Conservation (phyloP, 768 basidiomycete species). For the Panaeolus papilionaceus region DNA sequence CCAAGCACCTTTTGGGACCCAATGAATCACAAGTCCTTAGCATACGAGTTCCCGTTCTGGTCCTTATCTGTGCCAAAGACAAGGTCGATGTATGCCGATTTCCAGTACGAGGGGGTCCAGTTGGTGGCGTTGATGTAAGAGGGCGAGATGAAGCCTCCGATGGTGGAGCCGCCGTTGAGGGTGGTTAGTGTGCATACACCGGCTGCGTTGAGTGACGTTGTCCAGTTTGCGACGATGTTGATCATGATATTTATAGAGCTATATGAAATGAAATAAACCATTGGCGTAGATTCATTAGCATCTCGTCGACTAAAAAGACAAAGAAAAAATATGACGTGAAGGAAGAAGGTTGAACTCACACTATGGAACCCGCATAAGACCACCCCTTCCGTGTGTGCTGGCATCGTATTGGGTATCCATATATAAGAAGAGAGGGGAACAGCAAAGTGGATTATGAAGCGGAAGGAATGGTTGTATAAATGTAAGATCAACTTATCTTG, state of each 20-base stretch:
- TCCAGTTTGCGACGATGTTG: constrained; percentile 61
- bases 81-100: constrained; percentile 68
- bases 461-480: too few relatives aligned
- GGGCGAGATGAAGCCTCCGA: constrained; percentile 60
- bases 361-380: constrained; percentile 50
- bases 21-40: constrained; percentile 33
- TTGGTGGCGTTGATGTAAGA: constrained; percentile 67
- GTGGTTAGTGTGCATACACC: constrained; percentile 48
- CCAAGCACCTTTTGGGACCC: constrained; percentile 35
- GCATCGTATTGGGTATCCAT: constrained; percentile 51
- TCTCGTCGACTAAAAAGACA: not conserved
- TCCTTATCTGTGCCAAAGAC: constrained; percentile 51
- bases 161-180: constrained; percentile 53
- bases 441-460: too few relatives aligned
- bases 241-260: constrained; percentile 43
- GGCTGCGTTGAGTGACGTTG: constrained; percentile 46
- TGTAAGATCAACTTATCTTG: constrained; percentile 35
- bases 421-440: too few relatives aligned
- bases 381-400: constrained; percentile 54
- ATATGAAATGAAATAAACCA: not conserved
- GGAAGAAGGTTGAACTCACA: constrained; percentile 37
- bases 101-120: constrained; percentile 68
- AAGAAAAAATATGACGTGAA: not conserved
- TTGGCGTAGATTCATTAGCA: not conserved
- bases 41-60: constrained; percentile 32